Percentiles rank a stretch among this genome's conserved stretches.
Evolutionary conservation across 176 grass and related monocot species (phyloP).

Genomic region (Aegilops umbellulata): DNA sequence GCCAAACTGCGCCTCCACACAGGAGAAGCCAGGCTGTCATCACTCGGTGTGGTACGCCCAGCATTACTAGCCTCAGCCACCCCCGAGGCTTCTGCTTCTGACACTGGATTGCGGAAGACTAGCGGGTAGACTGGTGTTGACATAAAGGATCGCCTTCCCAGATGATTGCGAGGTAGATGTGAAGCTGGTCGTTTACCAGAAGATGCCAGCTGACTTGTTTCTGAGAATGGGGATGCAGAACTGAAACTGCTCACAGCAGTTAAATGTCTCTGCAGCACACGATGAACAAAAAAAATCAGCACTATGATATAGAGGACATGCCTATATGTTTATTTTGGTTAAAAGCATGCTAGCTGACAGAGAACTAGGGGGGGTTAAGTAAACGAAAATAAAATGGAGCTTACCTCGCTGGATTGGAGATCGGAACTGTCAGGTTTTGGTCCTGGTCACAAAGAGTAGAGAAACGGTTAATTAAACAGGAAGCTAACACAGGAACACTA

Average conservation of each 20-base stretch:
- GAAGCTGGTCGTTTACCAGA: slow-evolving; percentile 61
- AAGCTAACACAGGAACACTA: slow-evolving; percentile 1
- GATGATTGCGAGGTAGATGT: slow-evolving; percentile 59
- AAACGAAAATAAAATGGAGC: slow-evolving; percentile 9
- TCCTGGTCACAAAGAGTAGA: slow-evolving; percentile 52
- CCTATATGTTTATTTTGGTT: slow-evolving; percentile 12
- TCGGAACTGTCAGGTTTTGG: slow-evolving; percentile 65
- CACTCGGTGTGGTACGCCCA: slow-evolving; percentile 56
- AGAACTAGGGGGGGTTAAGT: background rate
- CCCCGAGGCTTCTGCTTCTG: slow-evolving; percentile 54
- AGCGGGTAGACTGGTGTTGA: slow-evolving; percentile 96
- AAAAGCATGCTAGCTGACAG: background rate
- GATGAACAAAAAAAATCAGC: slow-evolving; percentile 29
- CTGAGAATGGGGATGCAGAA: slow-evolving; percentile 75
- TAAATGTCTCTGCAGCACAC: slow-evolving; percentile 60
- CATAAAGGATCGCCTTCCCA: slow-evolving; percentile 82
- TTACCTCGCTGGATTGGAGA: slow-evolving; percentile 75
- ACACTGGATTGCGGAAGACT: slow-evolving; percentile 82
- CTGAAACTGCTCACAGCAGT: slow-evolving; percentile 70
- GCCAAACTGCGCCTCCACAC: slow-evolving; percentile 54
- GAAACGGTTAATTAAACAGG: slow-evolving; percentile 33
- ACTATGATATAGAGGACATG: background rate
- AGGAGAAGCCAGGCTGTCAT: slow-evolving; percentile 67
- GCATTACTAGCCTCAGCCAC: slow-evolving; percentile 66
- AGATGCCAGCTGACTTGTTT: slow-evolving; percentile 70